Evolutionary conservation across 169 alveolate species (phyloP).

Genomic region (Cryptosporidium ubiquitum): DNA sequence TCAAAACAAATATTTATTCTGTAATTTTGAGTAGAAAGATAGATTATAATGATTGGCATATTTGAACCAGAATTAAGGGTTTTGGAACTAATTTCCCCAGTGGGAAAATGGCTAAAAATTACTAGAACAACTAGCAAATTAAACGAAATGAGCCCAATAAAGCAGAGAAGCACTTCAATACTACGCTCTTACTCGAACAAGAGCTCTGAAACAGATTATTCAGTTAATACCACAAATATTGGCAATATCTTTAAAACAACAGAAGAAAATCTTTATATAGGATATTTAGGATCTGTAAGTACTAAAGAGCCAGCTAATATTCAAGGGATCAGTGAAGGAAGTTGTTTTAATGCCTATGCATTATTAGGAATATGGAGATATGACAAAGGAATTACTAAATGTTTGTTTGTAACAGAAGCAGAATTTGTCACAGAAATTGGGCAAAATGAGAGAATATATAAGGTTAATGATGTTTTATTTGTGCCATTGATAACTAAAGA

Average conservation of each 20-base stretch:
- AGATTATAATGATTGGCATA: conserved; percentile 8
- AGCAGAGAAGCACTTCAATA: background rate
- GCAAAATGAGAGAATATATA: conserved; percentile 39
- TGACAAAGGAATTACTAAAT: conserved; percentile 55
- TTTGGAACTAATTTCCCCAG: background rate
- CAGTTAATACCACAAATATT: background rate
- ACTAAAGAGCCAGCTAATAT: conserved; percentile 9
- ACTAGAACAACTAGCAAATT: background rate
- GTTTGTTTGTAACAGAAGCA: conserved; percentile 60
- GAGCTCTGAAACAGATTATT: background rate
- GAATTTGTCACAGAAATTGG: conserved; percentile 64
- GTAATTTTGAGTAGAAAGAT: background rate
- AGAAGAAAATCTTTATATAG: conserved; percentile 41
- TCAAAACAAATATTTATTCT: background rate
- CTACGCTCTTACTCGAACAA: background rate
- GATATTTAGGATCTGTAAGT: conserved; percentile 59
- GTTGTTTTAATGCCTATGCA: conserved; percentile 27
- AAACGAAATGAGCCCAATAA: background rate
- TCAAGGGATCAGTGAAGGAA: background rate
- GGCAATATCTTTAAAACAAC: background rate
- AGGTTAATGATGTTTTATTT: conserved; percentile 17
- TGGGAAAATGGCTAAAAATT: conserved; percentile 59
- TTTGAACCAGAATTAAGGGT: conserved; percentile 55
- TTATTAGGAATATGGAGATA: conserved; percentile 61
- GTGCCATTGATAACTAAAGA: background rate